These are phyloP conservation scores for Lichtheimia corymbifera DNA, from an alignment of 371 early-diverging fungal genomes.

Conservation along the genomic window DNA sequence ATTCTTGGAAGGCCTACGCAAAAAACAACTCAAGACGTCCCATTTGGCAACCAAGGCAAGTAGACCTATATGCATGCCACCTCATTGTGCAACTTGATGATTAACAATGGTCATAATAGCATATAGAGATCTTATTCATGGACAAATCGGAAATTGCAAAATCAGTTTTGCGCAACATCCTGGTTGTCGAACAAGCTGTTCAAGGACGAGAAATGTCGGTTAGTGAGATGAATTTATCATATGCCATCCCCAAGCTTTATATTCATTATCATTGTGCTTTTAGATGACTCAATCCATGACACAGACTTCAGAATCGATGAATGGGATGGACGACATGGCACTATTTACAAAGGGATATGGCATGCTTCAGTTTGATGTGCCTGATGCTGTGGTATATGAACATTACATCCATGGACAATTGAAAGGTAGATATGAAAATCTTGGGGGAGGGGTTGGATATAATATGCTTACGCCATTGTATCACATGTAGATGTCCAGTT, in stretches of 20 bases:
- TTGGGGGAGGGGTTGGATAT: too few relatives aligned
- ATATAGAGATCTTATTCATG: constrained; percentile 13
- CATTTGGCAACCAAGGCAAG: constrained; percentile 14
- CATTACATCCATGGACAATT: constrained; percentile 41
- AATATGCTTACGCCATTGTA: too few relatives aligned
- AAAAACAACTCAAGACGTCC: constrained; percentile 12
- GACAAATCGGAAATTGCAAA: constrained; percentile 19
- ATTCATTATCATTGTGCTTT: neutral
- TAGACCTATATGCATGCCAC: neutral
- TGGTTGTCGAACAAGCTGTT: constrained; percentile 11
- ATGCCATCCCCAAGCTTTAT: too few relatives aligned
- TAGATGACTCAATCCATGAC: constrained; percentile 1
- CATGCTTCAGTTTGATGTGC: constrained; percentile 17
- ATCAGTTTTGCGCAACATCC: constrained; percentile 11
- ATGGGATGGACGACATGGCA: constrained; percentile 1
- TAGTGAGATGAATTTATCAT: neutral
- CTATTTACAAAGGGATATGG: neutral
- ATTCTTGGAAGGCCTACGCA: constrained; percentile 11
- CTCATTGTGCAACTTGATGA: neutral
- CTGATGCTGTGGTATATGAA: constrained; percentile 51
- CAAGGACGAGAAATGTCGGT: constrained; percentile 13
- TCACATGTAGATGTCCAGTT: constrained; percentile 48
- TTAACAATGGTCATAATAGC: constrained; percentile 3
- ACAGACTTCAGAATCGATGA: neutral
- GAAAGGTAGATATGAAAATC: constrained; percentile 23